Evolutionary conservation across 805 yeast genomes (phyloP).

Genomic region (Wickerhamiella cacticola): DNA sequence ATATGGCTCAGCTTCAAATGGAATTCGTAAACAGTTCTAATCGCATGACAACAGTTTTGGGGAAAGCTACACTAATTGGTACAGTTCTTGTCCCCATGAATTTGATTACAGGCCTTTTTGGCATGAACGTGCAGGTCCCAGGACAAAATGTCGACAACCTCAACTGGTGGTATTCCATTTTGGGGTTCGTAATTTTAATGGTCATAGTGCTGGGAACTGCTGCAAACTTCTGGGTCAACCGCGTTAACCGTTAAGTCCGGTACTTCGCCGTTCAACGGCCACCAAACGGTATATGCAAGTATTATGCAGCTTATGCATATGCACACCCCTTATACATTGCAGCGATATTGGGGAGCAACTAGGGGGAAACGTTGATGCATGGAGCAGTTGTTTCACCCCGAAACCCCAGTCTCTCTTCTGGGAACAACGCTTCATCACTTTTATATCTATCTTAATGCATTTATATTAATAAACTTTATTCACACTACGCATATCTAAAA

Average conservation of each 20-base stretch:
- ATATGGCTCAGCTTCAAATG: conserved; percentile 86
- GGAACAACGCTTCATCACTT: not conserved
- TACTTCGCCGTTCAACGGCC: too few species aligned
- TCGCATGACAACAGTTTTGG: conserved; percentile 72
- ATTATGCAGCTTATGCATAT: not conserved
- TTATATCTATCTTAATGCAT: not conserved
- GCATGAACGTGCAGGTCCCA: conserved; percentile 89
- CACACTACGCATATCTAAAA: too few species aligned
- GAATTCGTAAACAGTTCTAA: conserved; percentile 80
- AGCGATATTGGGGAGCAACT: not conserved
- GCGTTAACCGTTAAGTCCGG: conserved; percentile 1
- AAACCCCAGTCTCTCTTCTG: too few species aligned
- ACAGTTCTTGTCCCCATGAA: conserved; percentile 84
- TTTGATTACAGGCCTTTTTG: conserved; percentile 80
- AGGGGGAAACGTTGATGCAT: not conserved
- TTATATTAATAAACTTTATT: too few species aligned
- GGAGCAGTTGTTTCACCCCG: too few species aligned
- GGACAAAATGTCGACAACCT: conserved; percentile 40
- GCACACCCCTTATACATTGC: not conserved
- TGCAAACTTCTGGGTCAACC: conserved; percentile 27
- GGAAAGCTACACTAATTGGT: conserved; percentile 83
- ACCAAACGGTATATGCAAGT: not conserved
- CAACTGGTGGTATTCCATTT: conserved; percentile 60
- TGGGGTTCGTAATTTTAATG: conserved; percentile 39
- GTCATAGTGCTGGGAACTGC: conserved; percentile 32